These are phyloP conservation scores for Salix brachista DNA, from an alignment of 345 rosid species.

Conservation along the genomic window DNA sequence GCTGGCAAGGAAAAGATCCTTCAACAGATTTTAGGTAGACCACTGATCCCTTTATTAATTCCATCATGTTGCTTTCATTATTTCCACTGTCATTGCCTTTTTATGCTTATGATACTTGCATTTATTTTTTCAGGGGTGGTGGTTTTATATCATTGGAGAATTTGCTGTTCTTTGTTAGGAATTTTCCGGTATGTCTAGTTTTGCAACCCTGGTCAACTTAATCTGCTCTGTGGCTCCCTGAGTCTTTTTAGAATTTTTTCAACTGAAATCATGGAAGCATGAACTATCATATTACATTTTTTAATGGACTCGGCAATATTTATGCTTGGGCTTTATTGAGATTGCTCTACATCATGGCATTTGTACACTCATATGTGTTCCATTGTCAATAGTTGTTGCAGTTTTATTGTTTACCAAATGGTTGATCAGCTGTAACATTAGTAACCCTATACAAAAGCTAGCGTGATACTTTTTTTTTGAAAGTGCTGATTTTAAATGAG, in stretches of 20 bases:
- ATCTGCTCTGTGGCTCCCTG: background rate
- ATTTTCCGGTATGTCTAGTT: constrained; percentile 58
- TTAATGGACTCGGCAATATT: background rate
- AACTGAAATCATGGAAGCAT: background rate
- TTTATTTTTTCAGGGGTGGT: constrained; percentile 76
- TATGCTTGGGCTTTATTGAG: background rate
- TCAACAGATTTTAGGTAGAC: constrained; percentile 94
- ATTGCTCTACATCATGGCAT: background rate
- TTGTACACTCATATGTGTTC: background rate
- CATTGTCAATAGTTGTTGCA: background rate
- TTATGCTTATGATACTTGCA: constrained; percentile 8
- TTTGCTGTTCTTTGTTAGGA: constrained; percentile 76
- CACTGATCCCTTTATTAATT: background rate
- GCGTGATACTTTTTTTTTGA: background rate
- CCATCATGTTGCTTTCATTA: background rate
- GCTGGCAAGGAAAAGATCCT: constrained; percentile 99
- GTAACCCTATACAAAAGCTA: background rate
- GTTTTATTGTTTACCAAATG: background rate
- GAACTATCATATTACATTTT: background rate
- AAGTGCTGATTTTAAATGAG: background rate
- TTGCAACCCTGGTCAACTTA: constrained; percentile 3
- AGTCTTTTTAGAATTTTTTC: background rate
- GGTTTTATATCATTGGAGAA: constrained; percentile 99
- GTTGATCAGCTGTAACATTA: background rate
- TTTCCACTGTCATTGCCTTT: background rate